Conservation (phyloP, 2,329 filamentous ascomycete species). For the Dothideomycetes sp. region DNA sequence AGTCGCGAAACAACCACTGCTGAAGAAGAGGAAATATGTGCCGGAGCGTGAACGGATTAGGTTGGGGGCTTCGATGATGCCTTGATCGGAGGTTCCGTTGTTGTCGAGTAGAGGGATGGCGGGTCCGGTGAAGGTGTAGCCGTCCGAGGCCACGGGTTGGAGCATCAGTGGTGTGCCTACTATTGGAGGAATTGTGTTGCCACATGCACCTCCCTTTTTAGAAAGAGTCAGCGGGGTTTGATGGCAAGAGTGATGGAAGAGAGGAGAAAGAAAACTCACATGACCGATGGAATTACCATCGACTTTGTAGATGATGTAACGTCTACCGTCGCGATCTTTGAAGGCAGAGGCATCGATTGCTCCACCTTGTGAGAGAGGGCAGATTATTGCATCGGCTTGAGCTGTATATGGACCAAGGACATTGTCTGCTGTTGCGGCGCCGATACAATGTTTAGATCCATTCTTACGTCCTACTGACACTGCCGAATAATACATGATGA, state of each 20-base stretch:
- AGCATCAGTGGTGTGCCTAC: conserved; percentile 25
- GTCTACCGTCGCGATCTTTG: conserved; percentile 20
- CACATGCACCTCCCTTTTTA: conserved; percentile 20
- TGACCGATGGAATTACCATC: conserved; percentile 23
- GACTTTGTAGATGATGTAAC: conserved; percentile 25
- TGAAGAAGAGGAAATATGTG: conserved; percentile 24
- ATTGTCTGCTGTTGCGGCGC: conserved; percentile 20
- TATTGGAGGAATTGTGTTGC: conserved; percentile 23
- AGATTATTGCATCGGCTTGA: conserved; percentile 19
- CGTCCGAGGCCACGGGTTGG: conserved; percentile 24
- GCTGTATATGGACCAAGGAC: conserved; percentile 22
- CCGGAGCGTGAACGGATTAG: conserved; percentile 21
- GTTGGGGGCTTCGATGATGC: conserved; percentile 26
- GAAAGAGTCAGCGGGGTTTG: neutral
- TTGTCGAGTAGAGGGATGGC: conserved; percentile 24
- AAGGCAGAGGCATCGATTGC: conserved; percentile 25
- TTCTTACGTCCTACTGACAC: conserved; percentile 17
- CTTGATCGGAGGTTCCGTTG: conserved; percentile 22
- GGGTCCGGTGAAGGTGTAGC: conserved; percentile 22
- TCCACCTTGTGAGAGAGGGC: conserved; percentile 22
- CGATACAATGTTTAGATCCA: conserved; percentile 23
- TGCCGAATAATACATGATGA: conserved; percentile 26
- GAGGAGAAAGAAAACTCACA: neutral
- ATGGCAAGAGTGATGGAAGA: neutral
- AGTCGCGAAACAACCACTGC: conserved; percentile 19